phyloP scores from a whole-genome alignment of 257 asterid genomes.

The Solanum piurae region DNA sequence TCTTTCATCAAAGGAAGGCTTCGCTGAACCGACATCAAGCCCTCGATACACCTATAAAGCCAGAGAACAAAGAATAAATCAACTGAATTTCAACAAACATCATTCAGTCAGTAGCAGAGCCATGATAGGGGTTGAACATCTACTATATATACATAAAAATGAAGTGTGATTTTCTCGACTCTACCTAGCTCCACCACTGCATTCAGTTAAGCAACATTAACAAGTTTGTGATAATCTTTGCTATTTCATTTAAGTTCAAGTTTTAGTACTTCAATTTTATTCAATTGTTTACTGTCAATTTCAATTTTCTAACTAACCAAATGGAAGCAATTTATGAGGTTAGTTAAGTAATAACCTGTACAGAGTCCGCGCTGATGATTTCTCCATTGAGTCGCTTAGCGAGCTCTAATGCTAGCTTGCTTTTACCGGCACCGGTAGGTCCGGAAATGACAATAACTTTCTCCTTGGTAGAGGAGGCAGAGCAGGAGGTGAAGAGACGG shows the following conservation, averaged over 20 bases:
- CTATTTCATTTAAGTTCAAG: background rate
- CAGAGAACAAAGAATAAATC: background rate
- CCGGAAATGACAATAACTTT: slow-evolving; percentile 87
- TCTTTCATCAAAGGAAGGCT: slow-evolving; percentile 63
- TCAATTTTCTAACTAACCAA: background rate
- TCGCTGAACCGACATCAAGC: slow-evolving; percentile 90
- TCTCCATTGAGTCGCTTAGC: slow-evolving; percentile 88
- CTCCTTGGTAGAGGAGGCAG: slow-evolving; percentile 25
- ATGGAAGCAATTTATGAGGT: background rate
- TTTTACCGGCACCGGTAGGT: slow-evolving; percentile 96
- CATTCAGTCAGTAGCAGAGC: background rate
- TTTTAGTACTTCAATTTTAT: background rate
- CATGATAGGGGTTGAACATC: background rate
- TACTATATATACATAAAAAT: background rate
- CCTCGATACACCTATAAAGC: slow-evolving; percentile 69
- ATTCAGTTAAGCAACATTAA: background rate
- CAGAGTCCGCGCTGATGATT: slow-evolving; percentile 92
- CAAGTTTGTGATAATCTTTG: background rate
- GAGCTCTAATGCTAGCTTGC: slow-evolving; percentile 76
- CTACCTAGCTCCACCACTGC: background rate
- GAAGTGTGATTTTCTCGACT: background rate
- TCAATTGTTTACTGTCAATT: background rate
- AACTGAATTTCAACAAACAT: background rate
- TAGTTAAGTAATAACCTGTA: slow-evolving; percentile 42
- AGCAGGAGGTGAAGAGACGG: slow-evolving; percentile 26